Conservation (phyloP, 169 alveolate genomes). For the Amoebophrya sp. region DNA sequence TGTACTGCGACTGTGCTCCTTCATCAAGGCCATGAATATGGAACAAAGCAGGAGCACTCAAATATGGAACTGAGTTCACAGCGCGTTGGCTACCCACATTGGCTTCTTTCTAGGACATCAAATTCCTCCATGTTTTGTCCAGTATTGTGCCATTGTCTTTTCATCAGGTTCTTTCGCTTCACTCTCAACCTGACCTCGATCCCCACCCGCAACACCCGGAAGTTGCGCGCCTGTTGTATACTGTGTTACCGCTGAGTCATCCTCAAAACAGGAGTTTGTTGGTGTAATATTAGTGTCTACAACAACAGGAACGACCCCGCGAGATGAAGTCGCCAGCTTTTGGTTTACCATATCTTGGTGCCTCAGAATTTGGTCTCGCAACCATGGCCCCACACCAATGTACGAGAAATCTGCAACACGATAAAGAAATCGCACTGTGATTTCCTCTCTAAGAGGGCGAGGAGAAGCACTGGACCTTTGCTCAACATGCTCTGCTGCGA, state of each 20-base stretch:
- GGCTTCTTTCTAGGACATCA: too few relatives aligned
- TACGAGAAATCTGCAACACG: neutral
- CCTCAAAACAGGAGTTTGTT: too few relatives aligned
- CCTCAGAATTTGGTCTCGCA: conserved; percentile 16
- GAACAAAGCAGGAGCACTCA: neutral
- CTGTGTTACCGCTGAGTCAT: too few relatives aligned
- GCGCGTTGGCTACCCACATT: too few relatives aligned
- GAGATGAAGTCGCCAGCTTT: neutral
- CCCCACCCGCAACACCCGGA: neutral
- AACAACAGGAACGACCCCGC: too few relatives aligned
- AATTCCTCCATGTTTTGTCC: neutral
- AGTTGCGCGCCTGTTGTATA: neutral
- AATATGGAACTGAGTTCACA: too few relatives aligned
- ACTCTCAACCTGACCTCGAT: neutral
- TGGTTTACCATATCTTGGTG: neutral
- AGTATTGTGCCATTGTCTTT: neutral
- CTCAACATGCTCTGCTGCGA: neutral
- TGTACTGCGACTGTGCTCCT: too few relatives aligned
- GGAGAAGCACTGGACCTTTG: neutral
- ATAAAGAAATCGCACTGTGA: neutral
- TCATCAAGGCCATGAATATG: too few relatives aligned
- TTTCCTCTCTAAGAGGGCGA: neutral
- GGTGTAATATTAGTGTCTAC: too few relatives aligned
- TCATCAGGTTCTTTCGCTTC: neutral
- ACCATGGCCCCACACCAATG: neutral